A percentile compares a stretch with the other conserved stretches of the same genome.
Conservation (phyloP, 2,329 filamentous ascomycete species). For the Basipetospora chlamydospora region DNA sequence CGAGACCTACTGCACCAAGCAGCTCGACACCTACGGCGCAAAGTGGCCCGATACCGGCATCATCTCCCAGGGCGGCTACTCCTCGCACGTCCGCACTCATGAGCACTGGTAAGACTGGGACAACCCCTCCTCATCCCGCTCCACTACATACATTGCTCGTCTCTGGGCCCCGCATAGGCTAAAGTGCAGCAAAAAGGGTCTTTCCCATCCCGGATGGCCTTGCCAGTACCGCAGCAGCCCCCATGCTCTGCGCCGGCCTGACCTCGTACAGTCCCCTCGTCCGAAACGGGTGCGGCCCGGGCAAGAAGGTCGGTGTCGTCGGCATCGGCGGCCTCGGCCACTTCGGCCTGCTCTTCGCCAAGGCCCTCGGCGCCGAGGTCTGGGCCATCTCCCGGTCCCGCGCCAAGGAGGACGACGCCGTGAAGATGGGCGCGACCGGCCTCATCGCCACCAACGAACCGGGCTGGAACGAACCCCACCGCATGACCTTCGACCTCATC, state of each 20-base stretch:
- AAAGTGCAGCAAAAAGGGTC: constrained; percentile 22
- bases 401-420: constrained; percentile 39
- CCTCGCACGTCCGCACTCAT: constrained; percentile 54
- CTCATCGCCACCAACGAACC: constrained; percentile 41
- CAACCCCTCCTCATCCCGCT: constrained; percentile 12
- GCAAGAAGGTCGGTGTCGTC: constrained; percentile 60
- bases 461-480: constrained; percentile 34
- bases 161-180: background rate
- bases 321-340: constrained; percentile 59
- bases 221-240: constrained; percentile 45
- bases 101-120: constrained; percentile 59
- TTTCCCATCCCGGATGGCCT: constrained; percentile 62
- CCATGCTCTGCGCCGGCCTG: constrained; percentile 71
- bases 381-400: constrained; percentile 42
- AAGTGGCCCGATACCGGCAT: constrained; percentile 46
- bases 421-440: constrained; percentile 38
- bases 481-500: constrained; percentile 54
- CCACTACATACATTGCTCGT: constrained; percentile 2
- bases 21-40: constrained; percentile 44
- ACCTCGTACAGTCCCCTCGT: constrained; percentile 66
- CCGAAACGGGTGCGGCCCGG: constrained; percentile 55
- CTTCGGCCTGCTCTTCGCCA: constrained; percentile 51
- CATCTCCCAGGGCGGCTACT: constrained; percentile 46
- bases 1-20: constrained; percentile 53
- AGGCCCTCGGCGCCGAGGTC: constrained; percentile 41